Evolutionary conservation across 2,329 filamentous ascomycete species (phyloP), one percentile per base, ranked within the genome.

Genomic region (Akanthomyces dipterigenus): DNA sequence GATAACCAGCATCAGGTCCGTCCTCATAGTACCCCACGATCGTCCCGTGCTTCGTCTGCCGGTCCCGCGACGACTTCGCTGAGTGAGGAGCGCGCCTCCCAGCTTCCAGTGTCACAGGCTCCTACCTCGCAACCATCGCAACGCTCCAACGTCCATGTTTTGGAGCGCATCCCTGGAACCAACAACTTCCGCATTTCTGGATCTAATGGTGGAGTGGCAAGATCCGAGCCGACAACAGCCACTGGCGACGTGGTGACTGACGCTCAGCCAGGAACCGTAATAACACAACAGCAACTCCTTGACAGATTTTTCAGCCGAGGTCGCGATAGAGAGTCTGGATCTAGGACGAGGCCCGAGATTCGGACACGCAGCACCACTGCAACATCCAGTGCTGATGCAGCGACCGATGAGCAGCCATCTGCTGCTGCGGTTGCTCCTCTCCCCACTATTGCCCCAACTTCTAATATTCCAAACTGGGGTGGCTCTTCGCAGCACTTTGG

Each of bases 401-500:
- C 40, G 53, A 64, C 16, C 38, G 54, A 28, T 20, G 49, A 5
- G 45, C 54, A 36, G 46, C 63, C 20, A 64, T 54, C 12, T 7
- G 66, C 70, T 7, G 63, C 70, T 4, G 77, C 82, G 18, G 76
- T 80, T 16, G 76, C 80, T 5, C 80, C 80, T 3, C 80, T 77
- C 24, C 79, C 80, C 16, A 68, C 79, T 24, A 16, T n/a, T 14
- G 76, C 79, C 5, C 80, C 80, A 2, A 80, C 77, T 20, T 80
- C 80, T 18, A 68, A 79, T 28, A 34, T 46, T 62, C 80, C 81
- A 5, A 78, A 77, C 61, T 84, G 82, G 81, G 79, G 79, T 51
- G 78, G 79, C 16, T 70, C 78, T 2, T 75, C 78, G 18, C 81
- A 82, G 66, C 70, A 82, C 0, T 82, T 82, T 61, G 70, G 71